phyloP scores from a whole-genome alignment of 768 basidiomycete genomes.

The Termitomyces sp. region DNA sequence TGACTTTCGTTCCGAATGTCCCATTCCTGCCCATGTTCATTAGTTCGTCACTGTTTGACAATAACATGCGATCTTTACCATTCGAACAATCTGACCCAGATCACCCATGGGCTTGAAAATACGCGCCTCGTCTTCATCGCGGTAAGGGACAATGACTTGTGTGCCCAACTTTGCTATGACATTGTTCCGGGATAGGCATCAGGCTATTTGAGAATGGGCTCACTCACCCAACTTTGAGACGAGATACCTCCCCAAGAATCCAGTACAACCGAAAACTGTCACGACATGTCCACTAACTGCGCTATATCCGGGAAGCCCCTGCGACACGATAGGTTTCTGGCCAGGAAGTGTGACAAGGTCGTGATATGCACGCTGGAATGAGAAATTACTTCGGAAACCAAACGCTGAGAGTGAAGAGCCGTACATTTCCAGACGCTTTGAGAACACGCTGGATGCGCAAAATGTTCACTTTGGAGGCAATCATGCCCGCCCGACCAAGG shows the following conservation, averaged over 20 bases:
- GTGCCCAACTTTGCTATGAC: slow-evolving; percentile 79
- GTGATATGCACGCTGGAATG: slow-evolving; percentile 62
- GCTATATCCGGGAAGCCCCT: slow-evolving; percentile 80
- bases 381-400: neutral
- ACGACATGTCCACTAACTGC: slow-evolving; percentile 87
- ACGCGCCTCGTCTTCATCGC: slow-evolving; percentile 90
- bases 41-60: slow-evolving; percentile 1
- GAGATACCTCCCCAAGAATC: slow-evolving; percentile 91
- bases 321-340: slow-evolving; percentile 62
- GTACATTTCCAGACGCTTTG: slow-evolving; percentile 41
- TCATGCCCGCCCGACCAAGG: slow-evolving; percentile 25
- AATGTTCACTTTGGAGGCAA: slow-evolving; percentile 41
- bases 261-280: slow-evolving; percentile 96
- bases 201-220: neutral
- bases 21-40: slow-evolving; percentile 70
- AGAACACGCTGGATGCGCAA: slow-evolving; percentile 50
- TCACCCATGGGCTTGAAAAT: slow-evolving; percentile 93
- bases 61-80: slow-evolving; percentile 47
- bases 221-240: slow-evolving; percentile 86
- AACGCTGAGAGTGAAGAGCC: neutral
- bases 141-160: slow-evolving; percentile 91
- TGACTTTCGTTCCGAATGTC: slow-evolving; percentile 86
- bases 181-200: slow-evolving; percentile 3
- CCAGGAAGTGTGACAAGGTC: slow-evolving; percentile 61
- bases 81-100: slow-evolving; percentile 90